Evolutionary conservation across 2,329 filamentous ascomycete species (phyloP).

Genomic region (Venturia effusa): DNA sequence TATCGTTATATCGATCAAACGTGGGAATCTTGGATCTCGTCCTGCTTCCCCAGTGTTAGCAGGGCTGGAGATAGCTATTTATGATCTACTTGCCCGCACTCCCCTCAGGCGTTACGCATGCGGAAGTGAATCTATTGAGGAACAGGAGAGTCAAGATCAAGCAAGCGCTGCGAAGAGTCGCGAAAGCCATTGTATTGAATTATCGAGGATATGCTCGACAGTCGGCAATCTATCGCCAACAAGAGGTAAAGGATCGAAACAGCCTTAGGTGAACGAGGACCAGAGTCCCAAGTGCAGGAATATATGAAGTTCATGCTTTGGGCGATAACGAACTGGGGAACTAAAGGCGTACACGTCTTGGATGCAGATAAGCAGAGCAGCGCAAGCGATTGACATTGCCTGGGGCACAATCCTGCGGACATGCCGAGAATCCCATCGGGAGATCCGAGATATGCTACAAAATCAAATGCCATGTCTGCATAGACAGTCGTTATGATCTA

Average conservation of each 20-base stretch:
- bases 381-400: background rate
- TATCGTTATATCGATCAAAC: slow-evolving; percentile 39
- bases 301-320: background rate
- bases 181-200: background rate
- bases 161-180: background rate
- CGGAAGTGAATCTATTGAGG: background rate
- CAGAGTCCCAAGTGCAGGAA: background rate
- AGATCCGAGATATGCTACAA: no score
- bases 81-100: slow-evolving; percentile 1
- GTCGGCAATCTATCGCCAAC: background rate
- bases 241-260: background rate
- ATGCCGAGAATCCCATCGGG: background rate
- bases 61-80: background rate
- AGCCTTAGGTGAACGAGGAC: background rate
- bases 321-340: background rate
- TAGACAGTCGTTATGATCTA: background rate
- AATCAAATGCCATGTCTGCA: background rate
- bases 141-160: background rate
- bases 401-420: background rate
- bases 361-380: background rate
- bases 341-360: background rate
- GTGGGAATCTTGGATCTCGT: slow-evolving; percentile 19
- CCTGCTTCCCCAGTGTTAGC: background rate
- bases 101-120: background rate
- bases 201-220: background rate